A percentile compares a stretch with the other conserved stretches of the same genome.
These are phyloP conservation scores for Peronospora belbahrii DNA, from an alignment of 352 stramenopile species.

Conservation along the genomic window DNA sequence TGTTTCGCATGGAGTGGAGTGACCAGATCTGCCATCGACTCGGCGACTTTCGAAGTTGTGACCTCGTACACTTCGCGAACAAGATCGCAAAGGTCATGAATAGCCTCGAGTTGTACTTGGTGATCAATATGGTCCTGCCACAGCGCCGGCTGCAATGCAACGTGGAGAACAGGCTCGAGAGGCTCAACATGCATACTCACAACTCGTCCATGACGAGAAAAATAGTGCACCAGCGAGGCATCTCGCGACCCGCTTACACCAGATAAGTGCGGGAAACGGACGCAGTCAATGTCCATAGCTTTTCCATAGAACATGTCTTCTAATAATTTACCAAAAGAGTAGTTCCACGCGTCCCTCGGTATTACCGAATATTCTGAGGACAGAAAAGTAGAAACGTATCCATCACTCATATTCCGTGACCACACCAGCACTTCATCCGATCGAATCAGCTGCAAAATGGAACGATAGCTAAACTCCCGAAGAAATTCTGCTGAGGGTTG, in stretches of 20 bases:
- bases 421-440: constrained; percentile 66
- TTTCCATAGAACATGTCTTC: constrained; percentile 84
- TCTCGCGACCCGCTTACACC: constrained; percentile 54
- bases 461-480: constrained; percentile 54
- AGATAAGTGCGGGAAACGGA: constrained; percentile 56
- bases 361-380: constrained; percentile 54
- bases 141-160: constrained; percentile 71
- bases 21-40: constrained; percentile 68
- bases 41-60: constrained; percentile 69
- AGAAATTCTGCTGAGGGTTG: constrained; percentile 46
- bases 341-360: constrained; percentile 69
- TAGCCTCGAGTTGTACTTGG: constrained; percentile 45
- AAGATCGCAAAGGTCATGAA: constrained; percentile 68
- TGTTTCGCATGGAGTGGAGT: constrained; percentile 62
- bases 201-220: constrained; percentile 59
- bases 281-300: constrained; percentile 57
- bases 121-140: constrained; percentile 80
- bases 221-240: constrained; percentile 66
- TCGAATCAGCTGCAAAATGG: constrained; percentile 47
- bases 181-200: constrained; percentile 75
- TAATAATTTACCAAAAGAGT: constrained; percentile 84
- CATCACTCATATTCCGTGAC: constrained; percentile 32
- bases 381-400: constrained; percentile 14
- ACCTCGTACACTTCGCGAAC: constrained; percentile 65
- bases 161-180: constrained; percentile 72